A percentile compares a stretch with the other conserved stretches of the same genome.
Conservation (phyloP, 225 moss, liverwort and hornwort genomes). For the Physcomitrium patens region DNA sequence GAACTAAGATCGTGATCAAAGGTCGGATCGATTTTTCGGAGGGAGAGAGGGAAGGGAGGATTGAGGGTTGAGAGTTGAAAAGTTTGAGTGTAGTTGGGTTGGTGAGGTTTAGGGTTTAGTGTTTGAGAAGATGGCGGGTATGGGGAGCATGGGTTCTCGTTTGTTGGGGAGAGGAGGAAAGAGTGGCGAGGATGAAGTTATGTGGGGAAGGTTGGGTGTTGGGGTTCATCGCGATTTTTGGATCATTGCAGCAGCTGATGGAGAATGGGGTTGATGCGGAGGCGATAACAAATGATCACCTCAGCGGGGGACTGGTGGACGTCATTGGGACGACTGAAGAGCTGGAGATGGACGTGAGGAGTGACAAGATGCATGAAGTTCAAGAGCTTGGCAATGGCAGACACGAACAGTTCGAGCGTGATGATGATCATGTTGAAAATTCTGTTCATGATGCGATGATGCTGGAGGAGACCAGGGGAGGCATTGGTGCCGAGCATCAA, state of each 20-base stretch:
- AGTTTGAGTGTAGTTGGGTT: conserved; percentile 2
- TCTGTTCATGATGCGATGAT: conserved; percentile 32
- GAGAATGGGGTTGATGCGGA: conserved; percentile 54
- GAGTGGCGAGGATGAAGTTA: neutral
- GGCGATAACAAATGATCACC: conserved; percentile 39
- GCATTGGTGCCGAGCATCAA: neutral
- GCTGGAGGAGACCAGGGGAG: conserved; percentile 7
- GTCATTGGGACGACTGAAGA: conserved; percentile 33
- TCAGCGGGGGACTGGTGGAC: conserved; percentile 35
- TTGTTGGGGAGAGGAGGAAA: neutral
- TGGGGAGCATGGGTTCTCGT: neutral
- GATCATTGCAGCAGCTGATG: conserved; percentile 37
- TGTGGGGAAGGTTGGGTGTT: neutral
- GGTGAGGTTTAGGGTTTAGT: conserved; percentile 26
- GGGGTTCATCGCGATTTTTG: neutral
- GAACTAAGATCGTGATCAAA: too few relatives aligned
- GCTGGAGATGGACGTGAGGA: conserved; percentile 21
- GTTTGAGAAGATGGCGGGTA: neutral
- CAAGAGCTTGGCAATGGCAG: conserved; percentile 28
- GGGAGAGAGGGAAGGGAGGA: neutral
- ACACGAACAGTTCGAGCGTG: conserved; percentile 19
- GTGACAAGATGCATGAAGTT: conserved; percentile 38
- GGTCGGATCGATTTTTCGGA: too few relatives aligned
- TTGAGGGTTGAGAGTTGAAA: neutral
- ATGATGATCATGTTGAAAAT: conserved; percentile 1